Base-by-base conservation (phyloP, 176 grass and related monocot species). In the Musa beccarii region DNA sequence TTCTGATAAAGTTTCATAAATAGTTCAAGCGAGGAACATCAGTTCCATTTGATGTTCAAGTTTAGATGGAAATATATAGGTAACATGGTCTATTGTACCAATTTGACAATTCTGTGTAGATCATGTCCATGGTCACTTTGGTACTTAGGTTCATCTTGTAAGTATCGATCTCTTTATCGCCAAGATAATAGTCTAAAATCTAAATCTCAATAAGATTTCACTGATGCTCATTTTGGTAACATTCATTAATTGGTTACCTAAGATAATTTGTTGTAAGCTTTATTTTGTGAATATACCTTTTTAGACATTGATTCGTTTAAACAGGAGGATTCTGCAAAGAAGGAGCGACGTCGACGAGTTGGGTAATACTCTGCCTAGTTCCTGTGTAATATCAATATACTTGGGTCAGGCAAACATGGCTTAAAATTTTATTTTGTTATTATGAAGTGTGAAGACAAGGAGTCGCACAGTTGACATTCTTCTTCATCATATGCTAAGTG, bases 401-500 rank as follows among this genome's bases (percentile, higher is more conserved):
- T 57, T 73, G 53, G 7, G 7, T 77, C 4, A 1, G 12, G 26
- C 10, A 53, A 24, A 66, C 12, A 1, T 14, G 14, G 9, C 49
- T 57, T 83, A 57, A 53, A 78, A 72, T 53, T 24, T 57, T 76
- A 74, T 74, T 57, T 53, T 25, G 12, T 69, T 16, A 2, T 80
- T 53, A 54, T 87, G 77, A 24, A 91, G 85, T 89, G 80, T 76
- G 76, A 89, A 56, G 71, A 75, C 88, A 25, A 93, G 87, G 78
- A 89, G 79, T 79, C 87, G 73, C 8, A 93, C 72, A 72, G 94
- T 89, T 66, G 94, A 98, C 73, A 89, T 88, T 83, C 88, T 98
- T 73, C 90, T 98, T 65, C 94, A 93, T 81, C 94, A 86, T 73
- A 98, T 98, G 87, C 81, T 98, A 77, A 86, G 82, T 77, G 75